Evolutionary conservation across 495 filamentous ascomycete species (phyloP).

Genomic region (Tuber magnatum): DNA sequence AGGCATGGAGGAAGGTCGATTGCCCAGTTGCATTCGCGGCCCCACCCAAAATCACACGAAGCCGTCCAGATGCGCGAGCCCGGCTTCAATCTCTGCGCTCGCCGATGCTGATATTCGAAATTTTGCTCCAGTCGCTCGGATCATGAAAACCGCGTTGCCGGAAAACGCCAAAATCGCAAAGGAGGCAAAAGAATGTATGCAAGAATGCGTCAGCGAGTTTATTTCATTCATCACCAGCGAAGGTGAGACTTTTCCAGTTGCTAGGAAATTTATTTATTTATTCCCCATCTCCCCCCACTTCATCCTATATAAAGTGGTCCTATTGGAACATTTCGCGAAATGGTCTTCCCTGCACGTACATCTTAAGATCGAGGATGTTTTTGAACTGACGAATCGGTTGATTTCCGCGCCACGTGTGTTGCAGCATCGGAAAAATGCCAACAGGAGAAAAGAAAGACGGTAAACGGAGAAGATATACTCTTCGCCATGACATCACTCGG

Average conservation of each 20-base stretch:
- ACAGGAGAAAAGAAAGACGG: slow-evolving; percentile 97
- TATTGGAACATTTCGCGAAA: slow-evolving; percentile 32
- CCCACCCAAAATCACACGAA: slow-evolving; percentile 40
- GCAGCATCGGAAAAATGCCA: slow-evolving; percentile 97
- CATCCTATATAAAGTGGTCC: slow-evolving; percentile 27
- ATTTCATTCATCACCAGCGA: slow-evolving; percentile 99
- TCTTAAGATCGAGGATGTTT: slow-evolving; percentile 20
- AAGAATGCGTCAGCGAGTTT: slow-evolving; percentile 99
- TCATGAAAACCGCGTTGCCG: slow-evolving; percentile 95
- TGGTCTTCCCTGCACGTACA: slow-evolving; percentile 25
- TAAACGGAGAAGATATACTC: slow-evolving; percentile 96
- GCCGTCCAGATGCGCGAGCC: slow-evolving; percentile 46
- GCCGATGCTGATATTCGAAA: slow-evolving; percentile 83
- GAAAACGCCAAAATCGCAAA: slow-evolving; percentile 99
- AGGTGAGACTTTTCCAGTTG: slow-evolving; percentile 51
- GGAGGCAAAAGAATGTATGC: slow-evolving; percentile 99
- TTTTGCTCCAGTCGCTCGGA: slow-evolving; percentile 90
- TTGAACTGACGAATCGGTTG: slow-evolving; percentile 31
- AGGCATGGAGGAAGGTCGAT: slow-evolving; percentile 42
- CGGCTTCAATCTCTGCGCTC: slow-evolving; percentile 39
- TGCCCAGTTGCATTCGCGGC: slow-evolving; percentile 34
- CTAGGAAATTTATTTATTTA: slow-evolving; percentile 26
- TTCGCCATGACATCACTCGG: slow-evolving; percentile 98
- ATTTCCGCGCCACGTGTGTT: slow-evolving; percentile 41
- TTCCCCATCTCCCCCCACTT: slow-evolving; percentile 24